phyloP scores from a whole-genome alignment of 2,329 filamentous ascomycete species.

The Phialophora macrospora region DNA sequence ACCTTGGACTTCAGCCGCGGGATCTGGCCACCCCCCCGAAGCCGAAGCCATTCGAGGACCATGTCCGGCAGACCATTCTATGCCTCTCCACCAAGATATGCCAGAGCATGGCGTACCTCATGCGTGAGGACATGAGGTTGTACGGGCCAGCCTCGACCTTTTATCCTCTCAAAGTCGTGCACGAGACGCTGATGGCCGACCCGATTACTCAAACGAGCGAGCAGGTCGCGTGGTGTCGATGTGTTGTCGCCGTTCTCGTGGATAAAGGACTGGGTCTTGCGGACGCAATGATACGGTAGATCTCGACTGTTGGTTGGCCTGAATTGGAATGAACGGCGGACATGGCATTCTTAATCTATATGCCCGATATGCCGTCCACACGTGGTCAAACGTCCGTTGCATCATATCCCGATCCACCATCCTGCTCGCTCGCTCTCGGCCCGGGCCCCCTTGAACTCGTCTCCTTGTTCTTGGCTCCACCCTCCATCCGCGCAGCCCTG shows the following conservation, averaged over 20 bases:
- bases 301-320: accelerated
- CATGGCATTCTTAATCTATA: neutral
- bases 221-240: neutral
- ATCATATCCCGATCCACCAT: neutral
- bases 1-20: no score
- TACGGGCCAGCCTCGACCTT: neutral
- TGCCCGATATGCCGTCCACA: neutral
- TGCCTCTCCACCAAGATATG: neutral
- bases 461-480: neutral
- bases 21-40: no score
- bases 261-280: neutral
- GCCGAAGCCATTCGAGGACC: neutral
- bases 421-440: no score
- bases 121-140: slow-evolving; percentile 1
- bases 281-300: neutral
- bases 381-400: neutral
- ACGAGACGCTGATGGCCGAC: neutral
- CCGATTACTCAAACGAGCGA: neutral
- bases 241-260: neutral
- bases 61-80: neutral
- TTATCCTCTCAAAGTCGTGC: slow-evolving; percentile 1
- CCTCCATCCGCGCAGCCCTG: no score
- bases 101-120: slow-evolving; percentile 5
- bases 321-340: neutral
- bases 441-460: no score